Conservation (phyloP, 2,329 filamentous ascomycete genomes). For the Botryotinia globosa region DNA sequence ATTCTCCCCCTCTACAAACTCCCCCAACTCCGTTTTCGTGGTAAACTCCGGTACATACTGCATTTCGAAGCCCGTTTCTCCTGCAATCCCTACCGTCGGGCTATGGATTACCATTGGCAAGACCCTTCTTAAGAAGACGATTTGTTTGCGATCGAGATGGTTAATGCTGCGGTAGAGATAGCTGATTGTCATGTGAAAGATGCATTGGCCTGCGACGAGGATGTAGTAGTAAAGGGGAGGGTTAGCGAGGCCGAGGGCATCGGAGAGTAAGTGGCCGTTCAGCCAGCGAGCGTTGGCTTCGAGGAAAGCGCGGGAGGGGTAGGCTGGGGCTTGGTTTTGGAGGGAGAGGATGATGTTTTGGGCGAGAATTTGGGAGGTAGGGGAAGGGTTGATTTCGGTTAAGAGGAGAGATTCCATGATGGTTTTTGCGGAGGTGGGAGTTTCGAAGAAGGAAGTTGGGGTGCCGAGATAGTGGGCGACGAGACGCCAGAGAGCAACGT, state of each 20-base stretch:
- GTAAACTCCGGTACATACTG: slow-evolving; percentile 62
- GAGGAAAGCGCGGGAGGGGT: slow-evolving; percentile 64
- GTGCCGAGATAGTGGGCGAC: slow-evolving; percentile 70
- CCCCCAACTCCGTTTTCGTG: slow-evolving; percentile 39
- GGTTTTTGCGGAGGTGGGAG: slow-evolving; percentile 52
- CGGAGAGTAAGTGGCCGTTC: slow-evolving; percentile 62
- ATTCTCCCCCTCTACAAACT: slow-evolving; percentile 34
- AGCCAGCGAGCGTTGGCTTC: slow-evolving; percentile 66
- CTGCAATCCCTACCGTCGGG: slow-evolving; percentile 52
- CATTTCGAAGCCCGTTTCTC: slow-evolving; percentile 64
- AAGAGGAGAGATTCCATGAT: slow-evolving; percentile 67
- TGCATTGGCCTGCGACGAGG: slow-evolving; percentile 34
- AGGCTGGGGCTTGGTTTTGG: slow-evolving; percentile 63
- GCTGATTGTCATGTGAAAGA: slow-evolving; percentile 36
- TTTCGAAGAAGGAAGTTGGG: slow-evolving; percentile 59
- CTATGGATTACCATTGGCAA: not conserved
- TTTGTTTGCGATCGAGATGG: slow-evolving; percentile 47
- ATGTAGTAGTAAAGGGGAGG: slow-evolving; percentile 32
- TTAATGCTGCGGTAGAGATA: slow-evolving; percentile 49
- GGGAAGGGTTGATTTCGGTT: slow-evolving; percentile 64
- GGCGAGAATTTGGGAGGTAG: slow-evolving; percentile 61
- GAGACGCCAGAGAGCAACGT: slow-evolving; percentile 73
- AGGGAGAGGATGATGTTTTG: slow-evolving; percentile 73
- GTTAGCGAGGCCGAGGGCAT: slow-evolving; percentile 47
- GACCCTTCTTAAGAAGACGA: slow-evolving; percentile 38